Conservation (phyloP, 352 stramenopile species). For the Phytophthora litchii region DNA sequence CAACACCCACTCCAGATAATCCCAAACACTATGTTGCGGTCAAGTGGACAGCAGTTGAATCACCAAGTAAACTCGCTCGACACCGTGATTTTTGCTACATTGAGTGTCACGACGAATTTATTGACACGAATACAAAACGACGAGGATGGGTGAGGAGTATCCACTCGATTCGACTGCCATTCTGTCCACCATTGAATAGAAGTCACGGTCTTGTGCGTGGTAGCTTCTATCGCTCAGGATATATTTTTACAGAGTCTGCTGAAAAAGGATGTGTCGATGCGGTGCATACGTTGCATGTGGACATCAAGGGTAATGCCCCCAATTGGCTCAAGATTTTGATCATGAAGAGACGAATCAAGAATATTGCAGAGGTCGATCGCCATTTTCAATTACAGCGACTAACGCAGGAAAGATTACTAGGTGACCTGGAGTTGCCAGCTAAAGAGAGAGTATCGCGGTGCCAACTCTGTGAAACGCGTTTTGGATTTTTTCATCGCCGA, state of each 20-base stretch:
- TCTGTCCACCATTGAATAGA: constrained; percentile 63
- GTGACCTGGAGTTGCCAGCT: constrained; percentile 62
- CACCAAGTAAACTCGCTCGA: constrained; percentile 70
- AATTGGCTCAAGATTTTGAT: constrained; percentile 81
- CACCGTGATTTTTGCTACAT: constrained; percentile 88
- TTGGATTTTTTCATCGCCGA: constrained; percentile 70
- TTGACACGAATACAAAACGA: constrained; percentile 69
- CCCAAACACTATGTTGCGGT: constrained; percentile 85
- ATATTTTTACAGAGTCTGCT: constrained; percentile 77
- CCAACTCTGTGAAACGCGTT: constrained; percentile 56
- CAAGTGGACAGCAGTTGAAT: constrained; percentile 85
- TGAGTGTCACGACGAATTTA: constrained; percentile 86
- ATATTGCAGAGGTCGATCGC: constrained; percentile 70
- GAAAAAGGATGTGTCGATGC: constrained; percentile 62
- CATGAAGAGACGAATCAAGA: constrained; percentile 80
- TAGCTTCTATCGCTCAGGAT: constrained; percentile 77
- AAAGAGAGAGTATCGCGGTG: constrained; percentile 56
- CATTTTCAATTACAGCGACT: constrained; percentile 74
- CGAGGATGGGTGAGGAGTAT: constrained; percentile 80
- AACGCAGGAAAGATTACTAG: constrained; percentile 50
- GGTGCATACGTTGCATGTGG: constrained; percentile 77
- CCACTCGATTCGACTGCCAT: constrained; percentile 80
- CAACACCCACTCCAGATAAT: constrained; percentile 66
- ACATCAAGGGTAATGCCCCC: constrained; percentile 79
- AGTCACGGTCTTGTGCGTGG: constrained; percentile 70